Base-by-base conservation (phyloP, 2,329 filamentous ascomycete genomes). In the Penicillium sp. region DNA sequence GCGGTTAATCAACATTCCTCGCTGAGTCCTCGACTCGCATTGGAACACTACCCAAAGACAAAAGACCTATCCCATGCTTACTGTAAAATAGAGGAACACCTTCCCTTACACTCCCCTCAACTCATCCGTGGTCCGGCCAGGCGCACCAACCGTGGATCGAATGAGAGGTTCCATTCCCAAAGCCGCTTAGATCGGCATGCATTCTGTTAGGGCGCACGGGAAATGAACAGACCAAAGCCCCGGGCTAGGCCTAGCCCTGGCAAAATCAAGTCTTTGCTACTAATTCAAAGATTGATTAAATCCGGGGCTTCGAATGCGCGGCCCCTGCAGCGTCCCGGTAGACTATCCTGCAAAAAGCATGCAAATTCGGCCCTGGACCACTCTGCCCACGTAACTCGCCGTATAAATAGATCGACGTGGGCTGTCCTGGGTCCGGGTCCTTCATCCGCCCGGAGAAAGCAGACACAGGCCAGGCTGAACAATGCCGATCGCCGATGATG, bases 211-310 rank as follows among this genome's bases (percentile, higher is more conserved):
- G n/a, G 6, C 6, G 3, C 7, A 18, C 33, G 23, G 45, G 38
- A 38, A 47, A 18, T 47, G 34, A 34, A 42, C 7, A 26, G 24
- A 26, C 3, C 24, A 26, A 26, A 26, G 5, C 7, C 24, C 24
- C 24, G 24, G 24, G 5, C 24, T 26, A 26, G 24, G 7, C 10
- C 28, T 29, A 29, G 28, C 28, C 28, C 28, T 3, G 28, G 28
- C n/a, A 42, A 36, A 31, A 21, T 24, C 45, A 51, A 41, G 42
- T 49, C 38, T 49, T 23, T 46, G 36, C 24, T 34, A 36, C 18
- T 33, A 46, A 51, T 46, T 46, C 46, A 51, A 51, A 51, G 13
- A 41, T 46, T 42, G 16, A 50, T 47, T 43, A 53, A 43, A 43
- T 49, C 29, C 42, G 39, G 39, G 44, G 44, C 48, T 29, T 39